Conservation (phyloP, 2,329 filamentous ascomycete genomes). For the Diaporthe citrichinensis region DNA sequence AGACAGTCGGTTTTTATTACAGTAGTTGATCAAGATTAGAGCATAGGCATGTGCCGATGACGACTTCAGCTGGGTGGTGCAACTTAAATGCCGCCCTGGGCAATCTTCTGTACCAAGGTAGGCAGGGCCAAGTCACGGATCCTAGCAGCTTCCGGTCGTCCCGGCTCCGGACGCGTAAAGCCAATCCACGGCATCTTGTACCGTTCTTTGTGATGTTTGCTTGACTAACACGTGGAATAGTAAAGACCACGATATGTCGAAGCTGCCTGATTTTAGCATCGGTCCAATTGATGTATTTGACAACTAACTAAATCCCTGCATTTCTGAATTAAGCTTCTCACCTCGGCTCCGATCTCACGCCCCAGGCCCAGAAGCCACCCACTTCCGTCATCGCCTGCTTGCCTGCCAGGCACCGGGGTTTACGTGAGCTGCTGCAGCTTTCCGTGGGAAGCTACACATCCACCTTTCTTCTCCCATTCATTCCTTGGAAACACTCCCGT, state of each 20-base stretch:
- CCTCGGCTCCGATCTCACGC: conserved; percentile 5
- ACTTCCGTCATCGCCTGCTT: conserved; percentile 28
- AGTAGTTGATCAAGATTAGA: not conserved
- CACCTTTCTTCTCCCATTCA: not conserved
- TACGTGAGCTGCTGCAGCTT: conserved; percentile 21
- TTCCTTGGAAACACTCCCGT: not conserved
- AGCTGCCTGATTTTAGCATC: not conserved
- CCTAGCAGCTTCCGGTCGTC: conserved; percentile 5
- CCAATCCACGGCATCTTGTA: not conserved
- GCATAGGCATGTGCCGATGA: conserved; percentile 17
- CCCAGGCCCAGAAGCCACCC: conserved; percentile 3
- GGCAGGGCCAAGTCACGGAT: not conserved
- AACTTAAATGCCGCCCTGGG: not conserved
- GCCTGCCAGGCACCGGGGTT: conserved; percentile 28
- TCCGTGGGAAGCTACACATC: not conserved
- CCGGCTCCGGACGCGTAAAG: not conserved
- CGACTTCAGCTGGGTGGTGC: not conserved
- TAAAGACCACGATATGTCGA: not conserved
- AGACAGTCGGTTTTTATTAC: not conserved
- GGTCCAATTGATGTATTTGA: not conserved
- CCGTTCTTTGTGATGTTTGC: not conserved
- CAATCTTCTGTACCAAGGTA: no score
- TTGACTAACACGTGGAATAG: not conserved
- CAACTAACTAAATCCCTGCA: not conserved
- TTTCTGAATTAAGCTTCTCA: not conserved